Evolutionary conservation across 73 alveolate genomes (phyloP), one percentile per base, ranked within the genome.

Genomic region (Durusdinium trenchii): DNA sequence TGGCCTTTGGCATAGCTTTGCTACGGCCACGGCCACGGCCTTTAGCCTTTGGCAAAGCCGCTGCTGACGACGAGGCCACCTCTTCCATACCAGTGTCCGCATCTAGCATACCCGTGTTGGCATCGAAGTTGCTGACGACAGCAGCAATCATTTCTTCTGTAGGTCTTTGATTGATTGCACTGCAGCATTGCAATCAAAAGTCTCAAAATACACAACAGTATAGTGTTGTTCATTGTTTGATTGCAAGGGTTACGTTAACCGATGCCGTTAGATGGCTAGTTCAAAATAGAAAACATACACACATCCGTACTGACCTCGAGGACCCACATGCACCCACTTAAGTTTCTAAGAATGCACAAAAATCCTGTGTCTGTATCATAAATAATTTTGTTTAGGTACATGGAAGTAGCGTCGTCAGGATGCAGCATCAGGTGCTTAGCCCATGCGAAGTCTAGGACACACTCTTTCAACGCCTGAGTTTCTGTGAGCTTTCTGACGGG

Each of bases 1-100:
- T n/a, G n/a, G n/a, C 71, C 26, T 57, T 57, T 12, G 83, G 45
- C 83, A 32, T 71, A 42, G 83, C 45, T 71, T 26, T n/a, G 12
- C 83, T 42, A 71, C 83, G 83, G 83, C 83, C 83, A 71, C 83
- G 83, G 47, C 47, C 83, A 71, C 83, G 83, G 45, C 36, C 83
- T 26, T 12, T 26, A 12, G 83, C 43, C 43, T 71, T n/a, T n/a
- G 83, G 47, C 43, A 14, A 14, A 16, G 83, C 45, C 47, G 93
- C 62, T 43, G 42, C 20, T 6, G 84, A 73, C 5, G 84, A 73
- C 18, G 84, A 73, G 84, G 84, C 1, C 12, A 20, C 52, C 26
- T 51, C 84, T n/a, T n/a, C n/a, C n/a, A n/a, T n/a, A n/a, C 51
- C 51, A 9, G 48, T 30, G 6, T 73, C 51, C 51, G 50, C 28